A percentile compares a stretch with the other conserved stretches of the same genome.
Evolutionary conservation across 2,329 filamentous ascomycete genomes (phyloP).

Genomic region (Botrytis galanthina): DNA sequence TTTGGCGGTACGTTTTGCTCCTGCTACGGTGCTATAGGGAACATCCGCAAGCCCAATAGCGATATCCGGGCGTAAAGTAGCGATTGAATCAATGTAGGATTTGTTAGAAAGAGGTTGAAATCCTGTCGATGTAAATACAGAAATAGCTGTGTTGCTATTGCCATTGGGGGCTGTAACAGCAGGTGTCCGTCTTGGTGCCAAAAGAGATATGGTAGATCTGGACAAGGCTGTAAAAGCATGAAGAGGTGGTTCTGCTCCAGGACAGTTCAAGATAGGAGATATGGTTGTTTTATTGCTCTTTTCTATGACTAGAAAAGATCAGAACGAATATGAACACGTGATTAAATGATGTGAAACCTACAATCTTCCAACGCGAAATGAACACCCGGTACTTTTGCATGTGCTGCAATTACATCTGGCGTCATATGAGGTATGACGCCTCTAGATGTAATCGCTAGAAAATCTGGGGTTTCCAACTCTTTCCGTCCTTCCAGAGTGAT

Average conservation of each 20-base stretch:
- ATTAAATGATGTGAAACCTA: slow-evolving; percentile 49
- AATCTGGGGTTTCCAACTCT: slow-evolving; percentile 78
- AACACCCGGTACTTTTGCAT: slow-evolving; percentile 64
- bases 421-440: slow-evolving; percentile 85
- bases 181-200: slow-evolving; percentile 76
- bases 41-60: slow-evolving; percentile 77
- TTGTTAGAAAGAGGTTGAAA: slow-evolving; percentile 68
- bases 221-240: slow-evolving; percentile 76
- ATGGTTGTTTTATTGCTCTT: slow-evolving; percentile 42
- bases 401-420: slow-evolving; percentile 72
- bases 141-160: slow-evolving; percentile 69
- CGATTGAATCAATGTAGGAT: slow-evolving; percentile 65
- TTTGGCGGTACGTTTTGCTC: slow-evolving; percentile 71
- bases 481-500: slow-evolving; percentile 60
- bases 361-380: slow-evolving; percentile 92
- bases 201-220: slow-evolving; percentile 61
- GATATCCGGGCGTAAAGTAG: slow-evolving; percentile 74
- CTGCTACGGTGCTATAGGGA: slow-evolving; percentile 53
- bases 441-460: slow-evolving; percentile 75
- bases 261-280: slow-evolving; percentile 50
- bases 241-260: slow-evolving; percentile 48
- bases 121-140: slow-evolving; percentile 82
- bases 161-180: slow-evolving; percentile 68
- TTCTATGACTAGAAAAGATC: slow-evolving; percentile 52
- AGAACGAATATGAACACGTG: slow-evolving; percentile 21